Evolutionary conservation across 768 basidiomycete genomes (phyloP).

Genomic region (Lentinula edodes): DNA sequence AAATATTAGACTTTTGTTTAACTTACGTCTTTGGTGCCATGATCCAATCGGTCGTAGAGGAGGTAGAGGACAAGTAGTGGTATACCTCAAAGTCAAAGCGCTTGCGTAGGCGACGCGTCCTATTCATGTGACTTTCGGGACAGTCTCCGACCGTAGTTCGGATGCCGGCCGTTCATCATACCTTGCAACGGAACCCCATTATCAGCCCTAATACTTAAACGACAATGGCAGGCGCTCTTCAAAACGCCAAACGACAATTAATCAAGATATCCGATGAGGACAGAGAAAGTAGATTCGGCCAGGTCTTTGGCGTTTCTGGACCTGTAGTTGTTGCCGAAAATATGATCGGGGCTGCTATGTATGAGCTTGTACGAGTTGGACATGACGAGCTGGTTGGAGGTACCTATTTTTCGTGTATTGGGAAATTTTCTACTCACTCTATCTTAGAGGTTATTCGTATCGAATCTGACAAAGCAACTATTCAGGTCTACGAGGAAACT

Average conservation of each 20-base stretch:
- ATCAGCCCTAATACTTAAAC: conserved; percentile 14
- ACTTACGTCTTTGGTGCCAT: conserved; percentile 97
- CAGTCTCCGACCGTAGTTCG: background rate
- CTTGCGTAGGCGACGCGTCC: conserved; percentile 6
- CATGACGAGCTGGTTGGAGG: conserved; percentile 98
- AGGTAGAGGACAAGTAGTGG: conserved; percentile 13
- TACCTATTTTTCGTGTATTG: conserved; percentile 27
- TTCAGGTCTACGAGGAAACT: conserved; percentile 99
- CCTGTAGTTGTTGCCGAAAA: conserved; percentile 97
- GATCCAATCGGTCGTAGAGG: conserved; percentile 14
- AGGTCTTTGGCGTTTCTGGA: conserved; percentile 93
- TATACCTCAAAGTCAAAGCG: background rate
- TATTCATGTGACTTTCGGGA: background rate
- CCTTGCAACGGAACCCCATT: background rate
- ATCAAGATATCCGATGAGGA: conserved; percentile 90
- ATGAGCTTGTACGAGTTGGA: conserved; percentile 95
- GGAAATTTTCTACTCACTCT: background rate
- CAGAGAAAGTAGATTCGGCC: conserved; percentile 78
- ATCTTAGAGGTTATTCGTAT: conserved; percentile 94
- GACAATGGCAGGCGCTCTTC: conserved; percentile 88
- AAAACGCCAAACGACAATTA: conserved; percentile 84
- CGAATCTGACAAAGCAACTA: conserved; percentile 95
- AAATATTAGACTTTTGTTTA: background rate
- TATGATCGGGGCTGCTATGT: conserved; percentile 95
- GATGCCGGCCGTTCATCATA: background rate